Base-by-base conservation (phyloP, 2,329 filamentous ascomycete genomes). In the Aspergillus ustus region DNA sequence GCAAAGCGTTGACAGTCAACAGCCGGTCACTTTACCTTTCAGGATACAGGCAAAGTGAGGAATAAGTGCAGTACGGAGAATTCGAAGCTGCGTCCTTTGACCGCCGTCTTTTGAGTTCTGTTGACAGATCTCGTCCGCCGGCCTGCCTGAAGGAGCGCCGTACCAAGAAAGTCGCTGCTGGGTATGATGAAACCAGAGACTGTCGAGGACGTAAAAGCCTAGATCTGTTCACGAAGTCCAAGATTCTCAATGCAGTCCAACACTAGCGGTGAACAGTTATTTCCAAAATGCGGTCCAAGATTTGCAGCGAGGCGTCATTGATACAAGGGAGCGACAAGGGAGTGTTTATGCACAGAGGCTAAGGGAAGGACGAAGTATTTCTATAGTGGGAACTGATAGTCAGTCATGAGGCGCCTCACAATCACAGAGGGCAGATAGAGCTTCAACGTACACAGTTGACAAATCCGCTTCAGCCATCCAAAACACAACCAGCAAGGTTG, bases 381-480 rank as follows among this genome's bases (percentile, higher is more conserved):
- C 66, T 68, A 54, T 19, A 52, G 43, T 45, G 46, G 28, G 46
- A 22, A 28, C 50, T 25, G 43, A 31, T n/a, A 37, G 53, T 67
- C 31, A 65, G 66, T 59, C 40, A 28, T 51, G 53, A 61, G 48
- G 29, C 46, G 40, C 37, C 48, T 34, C 31, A 52, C 44, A 17
- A 63, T 60, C 25, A 58, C 57, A 28, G 51, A 40, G 19, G 48
- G 25, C 51, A 49, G 46, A 59, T 29, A 49, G 52, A 57, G 49
- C 50, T 58, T 43, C 40, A 57, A 73, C 72, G 70, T 58, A 75
- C 72, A 74, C 72, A 70, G 59, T 60, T 63, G 60, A 63, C 57
- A 59, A 59, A 62, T 43, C 64, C 67, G 67, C 65, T 60, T 66
- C 55, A 66, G 60, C 69, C 69, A 66, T 67, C 59, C 55, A 66